Base-by-base conservation (phyloP, 805 yeast genomes). In the Starmerella kuoi region DNA sequence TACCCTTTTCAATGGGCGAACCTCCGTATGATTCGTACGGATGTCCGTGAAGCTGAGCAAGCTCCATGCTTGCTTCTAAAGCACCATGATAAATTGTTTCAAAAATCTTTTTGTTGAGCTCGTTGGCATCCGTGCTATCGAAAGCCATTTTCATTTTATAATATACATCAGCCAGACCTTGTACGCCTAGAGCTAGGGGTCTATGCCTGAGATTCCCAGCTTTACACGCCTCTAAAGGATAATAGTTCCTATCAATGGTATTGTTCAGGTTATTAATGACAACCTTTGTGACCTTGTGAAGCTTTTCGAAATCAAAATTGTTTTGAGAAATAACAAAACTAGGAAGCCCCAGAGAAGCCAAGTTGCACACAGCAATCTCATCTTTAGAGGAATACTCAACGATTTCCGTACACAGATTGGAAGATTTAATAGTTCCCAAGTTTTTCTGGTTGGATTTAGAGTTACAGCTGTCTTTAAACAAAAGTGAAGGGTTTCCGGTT, bases 71-170 rank as follows among this genome's bases (percentile, higher is more conserved):
- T 18, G 81, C 72, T 62, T 84, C 95, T 21, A 88, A 63, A 17
- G 94, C 83, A 21, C 80, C 96, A 57, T 87, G 96, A 60, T 88
- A 88, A 17, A 88, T 83, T 7, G 96, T 87, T 63, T 88, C 97
- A 58, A 87, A 88, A 33, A 88, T 83, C 57, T 79, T 81, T 31
- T 69, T 66, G 61, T 88, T 88, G 48, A 88, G 63, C 34, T 61
- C 61, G 51, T 70, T 70, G 3, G 96, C 95, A 51, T 74, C 79
- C 15, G 65, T 62, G 31, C 88, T 79, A 46, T 84, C 95, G 60
- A 84, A 88, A 24, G 95, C 85, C 38, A 81, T 52, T 55, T 86
- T 71, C 47, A 87, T 63, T 44, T 68, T 66, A 69, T 82, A 72
- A 59, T 82, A 87, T 2, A 77, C 70, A 61, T 88, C 96, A 18